Base-by-base conservation (phyloP, 768 basidiomycete genomes). In the Xerocomellus chrysenteron region DNA sequence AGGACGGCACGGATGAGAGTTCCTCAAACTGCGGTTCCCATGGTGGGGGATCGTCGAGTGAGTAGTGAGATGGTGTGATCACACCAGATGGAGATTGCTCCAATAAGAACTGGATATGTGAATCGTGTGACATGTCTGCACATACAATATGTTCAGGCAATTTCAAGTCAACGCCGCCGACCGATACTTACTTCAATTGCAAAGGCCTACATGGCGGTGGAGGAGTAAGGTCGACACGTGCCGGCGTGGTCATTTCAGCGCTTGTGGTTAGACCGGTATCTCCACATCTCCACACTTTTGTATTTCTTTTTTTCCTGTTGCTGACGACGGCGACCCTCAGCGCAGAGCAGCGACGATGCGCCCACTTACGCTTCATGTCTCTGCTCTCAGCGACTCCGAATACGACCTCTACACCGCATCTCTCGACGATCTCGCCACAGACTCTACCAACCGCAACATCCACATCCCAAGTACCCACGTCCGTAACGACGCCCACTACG, bases 301-400 rank as follows among this genome's bases (percentile, higher is more conserved):
- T 17, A 26, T 45, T 40, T 28, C 28, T 28, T 28, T 28, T 28
- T 28, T 28, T 28, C 0, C 1, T 28, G 28, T 28, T 28, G 5
- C 21, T 13, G 39, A 24, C n/a, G 44, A 40, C 52, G 35, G 36
- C 62, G 44, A 45, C 49, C 46, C 16, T 16, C 43, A 39, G 35
- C 5, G 10, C 32, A 42, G 41, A 33, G 36, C 51, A 35, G 51
- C 50, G 49, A 54, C 63, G n/a, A 83, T 83, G 85, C 80, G 89
- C 49, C 82, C 80, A 42, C 78, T 90, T 26, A 78, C 75, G 21
- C 80, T 92, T 7, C 90, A 92, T 60, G 76, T 83, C 19, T 91
- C 90, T 36, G 90, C 90, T 0, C 83, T 92, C 57, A 90, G 80
- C 62, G 82, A 91, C 69, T 73, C 76, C 17, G 90, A 92, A 69